Evolutionary conservation across 116 monocot species (phyloP).

Genomic region (Cymodocea nodosa): DNA sequence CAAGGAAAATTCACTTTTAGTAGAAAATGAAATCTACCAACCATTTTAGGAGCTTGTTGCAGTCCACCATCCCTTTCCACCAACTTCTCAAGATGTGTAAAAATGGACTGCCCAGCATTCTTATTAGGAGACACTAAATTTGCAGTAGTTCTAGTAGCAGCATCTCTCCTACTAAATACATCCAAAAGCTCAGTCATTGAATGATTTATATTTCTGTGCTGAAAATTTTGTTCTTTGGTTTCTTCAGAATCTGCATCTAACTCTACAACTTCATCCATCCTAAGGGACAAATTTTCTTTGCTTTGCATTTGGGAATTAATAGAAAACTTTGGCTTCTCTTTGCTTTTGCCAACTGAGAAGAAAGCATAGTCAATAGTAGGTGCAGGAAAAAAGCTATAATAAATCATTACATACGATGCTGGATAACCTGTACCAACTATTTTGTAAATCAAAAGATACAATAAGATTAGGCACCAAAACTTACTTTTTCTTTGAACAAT

Average conservation of each 20-base stretch:
- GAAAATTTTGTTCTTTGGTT: conserved; percentile 6
- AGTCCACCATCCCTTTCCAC: conserved; percentile 22
- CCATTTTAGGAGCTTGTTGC: conserved; percentile 16
- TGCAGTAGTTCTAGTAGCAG: neutral
- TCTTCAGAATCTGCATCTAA: conserved; percentile 12
- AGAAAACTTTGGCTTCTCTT: conserved; percentile 37
- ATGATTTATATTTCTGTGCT: conserved; percentile 12
- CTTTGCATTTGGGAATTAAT: conserved; percentile 16
- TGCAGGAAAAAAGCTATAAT: neutral
- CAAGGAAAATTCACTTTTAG: neutral
- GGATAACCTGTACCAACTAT: neutral
- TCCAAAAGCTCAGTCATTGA: conserved; percentile 33
- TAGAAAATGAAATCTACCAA: conserved; percentile 11
- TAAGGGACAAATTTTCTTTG: conserved; percentile 1
- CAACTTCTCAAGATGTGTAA: conserved; percentile 48
- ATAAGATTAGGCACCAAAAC: neutral
- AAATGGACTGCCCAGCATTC: conserved; percentile 25
- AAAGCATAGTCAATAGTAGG: neutral
- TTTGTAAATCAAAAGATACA: conserved; percentile 2
- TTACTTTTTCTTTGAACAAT: too few species aligned
- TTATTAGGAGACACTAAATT: conserved; percentile 11
- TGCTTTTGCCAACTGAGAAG: conserved; percentile 28
- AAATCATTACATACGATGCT: neutral
- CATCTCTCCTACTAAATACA: conserved; percentile 20
- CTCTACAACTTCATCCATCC: conserved; percentile 20